Base-by-base conservation (phyloP, 129 eudicot species). In the Rutidosis leptorrhynchoides region DNA sequence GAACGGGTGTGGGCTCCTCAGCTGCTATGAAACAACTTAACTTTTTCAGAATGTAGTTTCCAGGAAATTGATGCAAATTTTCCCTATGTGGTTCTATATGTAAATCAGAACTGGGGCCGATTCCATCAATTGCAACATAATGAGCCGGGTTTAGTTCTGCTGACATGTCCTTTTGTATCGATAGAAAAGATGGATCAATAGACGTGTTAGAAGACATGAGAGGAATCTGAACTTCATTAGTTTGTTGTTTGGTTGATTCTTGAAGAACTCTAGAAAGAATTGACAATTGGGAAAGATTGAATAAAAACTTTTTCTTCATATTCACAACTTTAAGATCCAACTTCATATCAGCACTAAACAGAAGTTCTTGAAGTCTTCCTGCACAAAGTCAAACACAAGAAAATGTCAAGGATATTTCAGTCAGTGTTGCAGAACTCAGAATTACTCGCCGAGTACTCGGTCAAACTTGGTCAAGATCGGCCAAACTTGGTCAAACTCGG, bases 311-410 rank as follows among this genome's bases (percentile, higher is more conserved):
- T 70, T 58, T 86, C 57, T 72, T 70, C 72, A 42, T 69, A 69
- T 82, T 71, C 35, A 66, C 73, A 65, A 79, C 55, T 65, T 80
- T 69, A 62, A 82, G 75, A 56, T 74, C 75, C 60, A 89, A 27
- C 55, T 76, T 65, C 65, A 72, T 77, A 67, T 89, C 83, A 79
- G 79, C 83, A 51, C 69, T 82, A 65, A 85, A 49, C 54, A 83
- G 63, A 80, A 94, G 80, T 71, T 89, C 93, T 70, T 82, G 85
- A 74, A 89, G 67, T 69, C 74, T 79, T 59, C 93, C 99, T 94
- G 87, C 84, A 76, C 22, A 54, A 70, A n/a, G 27, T 65, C 42
- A 53, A 70, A 58, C 37, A 76, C 55, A 46, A 65, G 62, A 73
- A 62, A 51, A 65, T 33, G 45, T 77, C 42, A 27, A 65, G 32